These are phyloP conservation scores for Calonectria montana DNA, from an alignment of 2,329 filamentous ascomycete genomes.

Conservation along the genomic window DNA sequence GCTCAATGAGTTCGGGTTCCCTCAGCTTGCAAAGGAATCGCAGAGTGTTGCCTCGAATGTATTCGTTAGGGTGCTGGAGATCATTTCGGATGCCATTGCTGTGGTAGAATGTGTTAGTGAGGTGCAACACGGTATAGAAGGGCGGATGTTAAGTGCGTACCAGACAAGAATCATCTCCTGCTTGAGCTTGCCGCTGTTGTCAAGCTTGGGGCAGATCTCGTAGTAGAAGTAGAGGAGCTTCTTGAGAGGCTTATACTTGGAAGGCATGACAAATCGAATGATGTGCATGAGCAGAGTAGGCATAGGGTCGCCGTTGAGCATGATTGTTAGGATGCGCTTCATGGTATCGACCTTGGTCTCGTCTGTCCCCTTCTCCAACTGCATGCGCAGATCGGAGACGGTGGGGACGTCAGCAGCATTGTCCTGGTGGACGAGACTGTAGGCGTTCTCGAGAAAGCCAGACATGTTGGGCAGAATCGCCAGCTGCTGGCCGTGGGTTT, in stretches of 20 bases:
- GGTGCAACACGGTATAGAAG: neutral
- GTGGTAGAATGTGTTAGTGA: conserved; percentile 27
- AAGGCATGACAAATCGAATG: conserved; percentile 99
- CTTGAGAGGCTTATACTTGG: conserved; percentile 95
- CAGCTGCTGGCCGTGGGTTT: conserved; percentile 35
- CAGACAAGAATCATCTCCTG: conserved; percentile 99
- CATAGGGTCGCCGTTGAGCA: conserved; percentile 98
- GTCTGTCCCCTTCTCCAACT: conserved; percentile 93
- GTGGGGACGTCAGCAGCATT: conserved; percentile 93
- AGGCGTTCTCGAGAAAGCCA: conserved; percentile 92
- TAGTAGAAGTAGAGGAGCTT: conserved; percentile 99
- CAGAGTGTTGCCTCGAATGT: conserved; percentile 96
- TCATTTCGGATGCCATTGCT: conserved; percentile 99
- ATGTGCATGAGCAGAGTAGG: conserved; percentile 98
- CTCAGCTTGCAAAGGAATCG: conserved; percentile 97
- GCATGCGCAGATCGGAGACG: conserved; percentile 89
- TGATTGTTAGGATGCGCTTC: conserved; percentile 95
- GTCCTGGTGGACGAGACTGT: conserved; percentile 98
- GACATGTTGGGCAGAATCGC: conserved; percentile 75
- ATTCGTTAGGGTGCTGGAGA: conserved; percentile 97
- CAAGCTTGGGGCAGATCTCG: conserved; percentile 97
- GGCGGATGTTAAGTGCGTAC: conserved; percentile 58
- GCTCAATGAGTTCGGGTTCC: conserved; percentile 95
- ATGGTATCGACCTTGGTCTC: conserved; percentile 94
- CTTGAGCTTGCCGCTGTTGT: conserved; percentile 92